Conservation (phyloP, 169 alveolate species). For the Plasmodium falciparum region DNA sequence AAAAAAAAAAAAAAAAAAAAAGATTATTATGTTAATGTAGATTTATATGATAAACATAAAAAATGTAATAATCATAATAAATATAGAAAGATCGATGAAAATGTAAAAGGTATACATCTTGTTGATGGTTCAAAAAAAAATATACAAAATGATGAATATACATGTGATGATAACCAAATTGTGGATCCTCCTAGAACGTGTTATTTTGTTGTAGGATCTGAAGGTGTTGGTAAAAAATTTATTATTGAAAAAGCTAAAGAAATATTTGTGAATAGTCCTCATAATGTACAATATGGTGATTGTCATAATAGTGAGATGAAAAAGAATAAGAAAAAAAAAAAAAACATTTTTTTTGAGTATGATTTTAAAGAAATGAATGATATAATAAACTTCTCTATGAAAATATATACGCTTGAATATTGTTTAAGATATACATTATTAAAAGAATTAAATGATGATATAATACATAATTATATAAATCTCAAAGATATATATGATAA, state of each 20-base stretch:
- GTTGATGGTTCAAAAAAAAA: too few relatives aligned
- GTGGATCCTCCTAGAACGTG: not conserved
- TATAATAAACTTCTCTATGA: constrained; percentile 20
- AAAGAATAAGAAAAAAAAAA: not conserved
- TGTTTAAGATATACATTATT: constrained; percentile 18
- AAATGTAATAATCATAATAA: too few relatives aligned
- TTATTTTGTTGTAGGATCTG: constrained; percentile 43
- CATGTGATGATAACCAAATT: too few relatives aligned
- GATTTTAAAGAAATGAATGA: constrained; percentile 11
- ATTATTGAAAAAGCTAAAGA: constrained; percentile 44
- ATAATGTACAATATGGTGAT: not conserved
- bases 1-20: not conserved
- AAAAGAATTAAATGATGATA: constrained; percentile 40
- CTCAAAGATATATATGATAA: constrained; percentile 26
- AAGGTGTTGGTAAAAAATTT: constrained; percentile 63
- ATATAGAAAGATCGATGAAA: too few relatives aligned
- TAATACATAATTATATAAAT: constrained; percentile 4
- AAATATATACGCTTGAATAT: constrained; percentile 11
- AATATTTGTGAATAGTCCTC: constrained; percentile 2
- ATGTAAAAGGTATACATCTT: too few relatives aligned
- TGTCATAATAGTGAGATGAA: not conserved
- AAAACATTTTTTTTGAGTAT: constrained; percentile 39
- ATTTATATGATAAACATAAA: not conserved
- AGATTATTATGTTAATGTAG: not conserved
- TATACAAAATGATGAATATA: too few relatives aligned